These are phyloP conservation scores for Abelmoschus esculentus DNA, from an alignment of 345 rosid genomes.

Conservation along the genomic window DNA sequence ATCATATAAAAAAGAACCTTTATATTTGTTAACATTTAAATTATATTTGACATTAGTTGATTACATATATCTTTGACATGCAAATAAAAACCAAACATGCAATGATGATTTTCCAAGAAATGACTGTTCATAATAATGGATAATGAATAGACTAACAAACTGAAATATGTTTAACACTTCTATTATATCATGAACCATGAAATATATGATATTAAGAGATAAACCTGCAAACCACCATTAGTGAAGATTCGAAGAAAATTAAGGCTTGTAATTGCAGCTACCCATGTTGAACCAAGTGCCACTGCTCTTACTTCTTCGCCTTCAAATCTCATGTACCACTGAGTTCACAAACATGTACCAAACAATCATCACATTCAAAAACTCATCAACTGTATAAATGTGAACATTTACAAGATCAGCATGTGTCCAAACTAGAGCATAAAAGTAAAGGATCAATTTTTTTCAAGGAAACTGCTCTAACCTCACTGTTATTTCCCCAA, in stretches of 20 bases:
- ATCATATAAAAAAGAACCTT: neutral
- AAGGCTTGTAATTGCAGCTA: constrained; percentile 88
- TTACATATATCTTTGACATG: neutral
- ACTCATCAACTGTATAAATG: neutral
- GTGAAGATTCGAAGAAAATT: constrained; percentile 80
- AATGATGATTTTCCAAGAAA: neutral
- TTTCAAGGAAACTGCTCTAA: constrained; percentile 20
- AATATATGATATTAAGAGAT: constrained; percentile 15
- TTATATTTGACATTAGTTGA: neutral
- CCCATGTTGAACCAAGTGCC: constrained; percentile 80
- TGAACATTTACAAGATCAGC: neutral
- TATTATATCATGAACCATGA: constrained; percentile 2
- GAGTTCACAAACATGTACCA: constrained; percentile 21
- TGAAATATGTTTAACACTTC: neutral
- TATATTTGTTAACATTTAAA: neutral
- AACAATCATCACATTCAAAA: constrained; percentile 21
- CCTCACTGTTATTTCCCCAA: constrained; percentile 95
- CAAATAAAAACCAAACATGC: neutral
- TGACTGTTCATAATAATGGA: neutral
- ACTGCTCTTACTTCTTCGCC: constrained; percentile 95
- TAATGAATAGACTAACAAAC: neutral
- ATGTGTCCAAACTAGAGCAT: neutral
- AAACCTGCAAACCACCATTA: constrained; percentile 95
- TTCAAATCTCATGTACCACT: constrained; percentile 99
- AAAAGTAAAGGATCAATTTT: neutral